Evolutionary conservation across 2,329 filamentous ascomycete species (phyloP), one percentile per base, ranked within the genome.

Genomic region (Penicillium thymicola): DNA sequence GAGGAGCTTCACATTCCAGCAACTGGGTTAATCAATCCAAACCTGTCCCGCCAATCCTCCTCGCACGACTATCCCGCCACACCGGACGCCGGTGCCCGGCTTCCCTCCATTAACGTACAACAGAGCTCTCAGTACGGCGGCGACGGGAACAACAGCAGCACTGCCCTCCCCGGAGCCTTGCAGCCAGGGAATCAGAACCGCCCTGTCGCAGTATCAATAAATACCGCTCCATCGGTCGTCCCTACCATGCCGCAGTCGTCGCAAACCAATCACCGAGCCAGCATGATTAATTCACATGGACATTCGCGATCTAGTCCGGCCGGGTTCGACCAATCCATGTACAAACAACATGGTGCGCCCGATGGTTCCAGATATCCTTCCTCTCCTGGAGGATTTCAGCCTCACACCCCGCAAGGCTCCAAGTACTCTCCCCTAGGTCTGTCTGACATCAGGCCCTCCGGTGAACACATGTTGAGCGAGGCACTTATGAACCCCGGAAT

Each of bases 401-500:
- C 78, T 14, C 82, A 83, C 28, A 84, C 82, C n/a, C 80, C 79
- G 25, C 79, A 80, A 41, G 78, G 78, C 75, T 72, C 87, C 77
- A 81, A 90, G 63, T 93, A 94, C 71, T 96, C 92, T 9, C 93
- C 93, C 3, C 82, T 97, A 32, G 94, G 92, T 16, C 83, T 97
- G 42, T 90, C 92, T 59, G 93, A 97, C 73, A 97, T 97, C 71
- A 84, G 93, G 57, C 91, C 92, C 11, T 85, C 91, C 55, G 89
- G 89, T 62, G 90, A 96, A 70, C 92, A 89, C 49, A 87, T 84
- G 70, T 82, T 94, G 69, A 86, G 87, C 18, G 91, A 96, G 64
- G 85, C 86, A 48, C 78, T 83, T 14, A 81, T 86, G 41, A 87
- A 86, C 32, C 79, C 81, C 3, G 79, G 78, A 43, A 73, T 75